Conservation (phyloP, 2,329 filamentous ascomycete genomes). For the Metarhizium brunneum region DNA sequence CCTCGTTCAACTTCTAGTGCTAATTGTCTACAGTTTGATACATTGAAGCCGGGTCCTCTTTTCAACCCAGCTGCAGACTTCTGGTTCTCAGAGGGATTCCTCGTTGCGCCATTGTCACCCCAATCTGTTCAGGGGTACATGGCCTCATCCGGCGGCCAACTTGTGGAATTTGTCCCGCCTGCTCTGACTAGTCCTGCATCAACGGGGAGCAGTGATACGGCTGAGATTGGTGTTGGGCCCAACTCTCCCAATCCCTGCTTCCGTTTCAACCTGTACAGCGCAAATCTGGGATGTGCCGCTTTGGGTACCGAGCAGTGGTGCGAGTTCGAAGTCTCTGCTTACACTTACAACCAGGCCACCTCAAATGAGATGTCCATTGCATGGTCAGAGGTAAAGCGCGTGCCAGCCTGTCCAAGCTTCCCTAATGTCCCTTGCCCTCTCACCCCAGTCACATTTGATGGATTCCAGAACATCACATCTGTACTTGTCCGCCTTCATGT, state of each 20-base stretch:
- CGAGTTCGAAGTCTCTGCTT: constrained; percentile 32
- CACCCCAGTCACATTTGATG: constrained; percentile 25
- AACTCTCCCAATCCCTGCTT: constrained; percentile 27
- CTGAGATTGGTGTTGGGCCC: constrained; percentile 30
- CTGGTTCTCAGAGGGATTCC: constrained; percentile 33
- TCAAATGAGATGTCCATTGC: constrained; percentile 25
- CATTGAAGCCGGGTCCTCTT: constrained; percentile 24
- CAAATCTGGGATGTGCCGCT: constrained; percentile 29
- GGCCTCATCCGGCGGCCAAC: constrained; percentile 29
- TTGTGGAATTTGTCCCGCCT: constrained; percentile 30
- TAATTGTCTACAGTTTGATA: constrained; percentile 25
- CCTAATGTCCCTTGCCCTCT: constrained; percentile 23
- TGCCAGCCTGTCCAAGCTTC: constrained; percentile 28
- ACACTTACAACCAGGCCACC: constrained; percentile 23
- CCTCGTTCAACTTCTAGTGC: neutral
- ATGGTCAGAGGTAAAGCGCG: constrained; percentile 30
- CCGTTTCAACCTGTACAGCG: constrained; percentile 29
- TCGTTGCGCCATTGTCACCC: constrained; percentile 25
- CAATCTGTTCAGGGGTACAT: constrained; percentile 22
- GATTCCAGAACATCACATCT: constrained; percentile 29
- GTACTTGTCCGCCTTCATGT: constrained; percentile 28
- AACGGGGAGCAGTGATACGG: constrained; percentile 20
- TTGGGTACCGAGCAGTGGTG: constrained; percentile 26
- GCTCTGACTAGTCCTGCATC: constrained; percentile 18
- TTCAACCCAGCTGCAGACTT: constrained; percentile 30